Evolutionary conservation across 225 moss, liverwort and hornwort species (phyloP), one percentile per base, ranked within the genome.

Genomic region (Bryoerythrophyllum caledonicum): DNA sequence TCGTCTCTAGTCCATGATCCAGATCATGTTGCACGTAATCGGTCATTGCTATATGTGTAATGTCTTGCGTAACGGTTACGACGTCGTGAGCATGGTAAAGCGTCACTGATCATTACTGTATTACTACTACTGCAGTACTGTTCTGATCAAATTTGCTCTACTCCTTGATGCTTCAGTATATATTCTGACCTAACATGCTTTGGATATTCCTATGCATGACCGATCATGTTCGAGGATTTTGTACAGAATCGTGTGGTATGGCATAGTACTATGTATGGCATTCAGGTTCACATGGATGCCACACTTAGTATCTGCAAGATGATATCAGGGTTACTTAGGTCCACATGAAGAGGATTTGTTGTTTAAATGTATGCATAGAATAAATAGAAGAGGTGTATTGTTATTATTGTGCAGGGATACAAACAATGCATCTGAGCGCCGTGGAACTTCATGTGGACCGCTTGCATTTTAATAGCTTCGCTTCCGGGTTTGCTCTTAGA

Each of bases 401-500:
- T 23, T 1, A 10, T 26, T 37, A 37, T 7, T 38, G 70, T 57
- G 40, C 57, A 70, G 70, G 70, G 16, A 57, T 41, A 38, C 16
- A 40, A 19, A 5, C 10, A 46, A 19, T 38, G 70, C 1, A 38
- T 3, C 2, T 26, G 38, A 8, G 26, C 24, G 16, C 15, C 3
- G 14, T 25, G 24, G 13, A 34, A 35, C 54, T 1, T n/a, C n/a
- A n/a, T 53, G 23, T 32, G 55, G 12, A 69, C 23, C 9, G 17
- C 19, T 25, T 56, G 4, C 10, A 19, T 24, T 10, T 35, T 15
- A 5, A 6, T 19, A 40, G 6, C 57, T 70, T 70, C 70, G 40
- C 70, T 38, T 12, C 70, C 26, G 57, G 57, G 57, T 4, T 69
- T 69, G 69, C 69, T 69, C 69, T 69, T 69, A 69, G 69, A 69